A percentile compares a stretch with the other conserved stretches of the same genome.
Evolutionary conservation across 106 monocot species (phyloP).

Genomic region (Allium fistulosum): DNA sequence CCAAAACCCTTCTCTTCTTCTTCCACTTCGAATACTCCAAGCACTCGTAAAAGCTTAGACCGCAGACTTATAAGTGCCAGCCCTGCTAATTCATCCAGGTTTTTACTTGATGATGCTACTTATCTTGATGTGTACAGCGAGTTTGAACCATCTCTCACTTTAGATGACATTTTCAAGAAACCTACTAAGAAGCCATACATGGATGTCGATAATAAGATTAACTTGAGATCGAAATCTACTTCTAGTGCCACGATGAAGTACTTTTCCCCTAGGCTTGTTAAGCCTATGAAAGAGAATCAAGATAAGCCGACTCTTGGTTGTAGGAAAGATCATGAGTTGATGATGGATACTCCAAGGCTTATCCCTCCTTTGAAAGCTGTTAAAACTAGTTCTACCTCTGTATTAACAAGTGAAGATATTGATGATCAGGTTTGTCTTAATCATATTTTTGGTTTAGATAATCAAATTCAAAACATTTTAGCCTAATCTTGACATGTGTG

Average conservation of each 20-base stretch:
- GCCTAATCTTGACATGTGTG: constrained; percentile 2
- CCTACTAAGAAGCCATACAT: too few species aligned
- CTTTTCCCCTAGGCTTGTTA: neutral
- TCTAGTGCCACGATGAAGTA: neutral
- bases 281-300: constrained; percentile 8
- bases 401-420: neutral
- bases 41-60: constrained; percentile 11
- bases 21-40: neutral
- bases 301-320: neutral
- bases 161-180: neutral
- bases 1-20: neutral
- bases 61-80: neutral
- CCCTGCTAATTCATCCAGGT: constrained; percentile 54
- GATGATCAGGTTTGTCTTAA: constrained; percentile 8
- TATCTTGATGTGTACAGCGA: constrained; percentile 19
- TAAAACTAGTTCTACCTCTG: constrained; percentile 17
- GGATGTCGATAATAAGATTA: too few species aligned
- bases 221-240: too few species aligned
- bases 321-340: constrained; percentile 1
- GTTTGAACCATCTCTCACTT: neutral
- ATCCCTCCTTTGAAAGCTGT: neutral
- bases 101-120: constrained; percentile 30
- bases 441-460: neutral
- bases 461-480: neutral
- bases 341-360: neutral